Base-by-base conservation (phyloP, 345 rosid genomes). In the Tarenaya hassleriana region DNA sequence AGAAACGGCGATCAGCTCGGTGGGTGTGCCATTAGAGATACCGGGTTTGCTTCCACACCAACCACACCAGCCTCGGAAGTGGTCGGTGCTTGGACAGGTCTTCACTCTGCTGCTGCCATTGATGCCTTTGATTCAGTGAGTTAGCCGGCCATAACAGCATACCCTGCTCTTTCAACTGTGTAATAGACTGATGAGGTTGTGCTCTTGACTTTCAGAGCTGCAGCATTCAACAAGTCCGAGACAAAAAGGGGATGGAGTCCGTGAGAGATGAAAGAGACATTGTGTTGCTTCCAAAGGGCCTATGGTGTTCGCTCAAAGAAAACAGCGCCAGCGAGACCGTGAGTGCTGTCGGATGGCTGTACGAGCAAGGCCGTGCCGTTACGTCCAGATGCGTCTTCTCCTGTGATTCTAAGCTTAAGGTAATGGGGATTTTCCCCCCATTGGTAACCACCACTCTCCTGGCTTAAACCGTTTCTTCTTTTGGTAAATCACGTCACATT, bases 1-100 rank as follows among this genome's bases (percentile, higher is more conserved):
- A 79, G 90, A 69, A 72, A 88, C 40, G 96, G 95, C 11, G 94
- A 87, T 27, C 88, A 84, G 61, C 69, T 85, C 1, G 98, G 96
- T 32, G 95, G 95, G 62, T 87, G 95, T 60, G 82, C 95, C 7
- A 77, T 79, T 21, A 74, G 86, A 14, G 90, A 81, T 73, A 72
- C 94, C 27, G 80, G 79, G 19, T 92, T 92, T 67, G 98, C 96
- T 37, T 75, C 96, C 18, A 79, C 88, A 31, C 68, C 81, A 51
- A 60, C 86, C 56, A 39, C 71, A 10, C n/a, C 65, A 51, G 79
- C 88, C 60, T 75, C 86, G 1, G 63, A 64, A 13, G 75, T 84
- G 13, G 52, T 65, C 9, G 86, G 96, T 59, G 46, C 53, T 33
- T 79, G 95, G 94, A 69, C 74, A 51, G 90, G 77, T 56, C 57